Conservation (phyloP, 176 grass and related monocot species). For the Hsuehochloa calcarea region DNA sequence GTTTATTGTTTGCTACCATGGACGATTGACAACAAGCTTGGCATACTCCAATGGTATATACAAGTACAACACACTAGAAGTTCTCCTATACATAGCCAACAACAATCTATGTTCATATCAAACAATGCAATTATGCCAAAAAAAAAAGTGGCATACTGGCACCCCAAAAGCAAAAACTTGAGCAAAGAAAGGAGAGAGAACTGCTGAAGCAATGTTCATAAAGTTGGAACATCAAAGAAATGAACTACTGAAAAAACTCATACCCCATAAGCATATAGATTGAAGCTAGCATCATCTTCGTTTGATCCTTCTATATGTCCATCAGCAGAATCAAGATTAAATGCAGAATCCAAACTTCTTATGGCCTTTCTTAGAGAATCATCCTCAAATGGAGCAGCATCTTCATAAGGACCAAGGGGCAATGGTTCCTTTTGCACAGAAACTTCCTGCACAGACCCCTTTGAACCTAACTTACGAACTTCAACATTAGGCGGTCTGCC, state of each 20-base stretch:
- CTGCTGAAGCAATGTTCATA: neutral
- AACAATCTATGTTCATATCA: neutral
- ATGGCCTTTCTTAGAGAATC: slow-evolving; percentile 33
- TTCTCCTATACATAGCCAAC: neutral
- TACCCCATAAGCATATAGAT: slow-evolving; percentile 90
- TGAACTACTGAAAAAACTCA: slow-evolving; percentile 29
- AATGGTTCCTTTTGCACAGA: slow-evolving; percentile 40
- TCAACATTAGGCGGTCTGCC: slow-evolving; percentile 70
- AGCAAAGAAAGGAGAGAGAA: neutral
- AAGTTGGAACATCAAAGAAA: slow-evolving; percentile 18
- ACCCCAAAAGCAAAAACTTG: neutral
- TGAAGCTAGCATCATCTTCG: slow-evolving; percentile 44
- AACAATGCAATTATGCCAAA: neutral
- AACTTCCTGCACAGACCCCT: slow-evolving; percentile 31
- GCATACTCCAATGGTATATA: neutral
- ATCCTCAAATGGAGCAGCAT: slow-evolving; percentile 3
- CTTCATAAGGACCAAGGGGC: slow-evolving; percentile 18
- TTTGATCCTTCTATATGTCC: slow-evolving; percentile 45
- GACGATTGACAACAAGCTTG: neutral
- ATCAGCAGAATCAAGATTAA: slow-evolving; percentile 55
- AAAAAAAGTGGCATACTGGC: neutral
- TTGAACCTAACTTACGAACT: slow-evolving; percentile 60
- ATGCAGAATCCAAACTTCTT: slow-evolving; percentile 45
- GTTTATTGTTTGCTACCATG: neutral
- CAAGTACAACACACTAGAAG: neutral